Evolutionary conservation across 257 asterid genomes (phyloP), one percentile per base, ranked within the genome.

Genomic region (Datura wrightii): DNA sequence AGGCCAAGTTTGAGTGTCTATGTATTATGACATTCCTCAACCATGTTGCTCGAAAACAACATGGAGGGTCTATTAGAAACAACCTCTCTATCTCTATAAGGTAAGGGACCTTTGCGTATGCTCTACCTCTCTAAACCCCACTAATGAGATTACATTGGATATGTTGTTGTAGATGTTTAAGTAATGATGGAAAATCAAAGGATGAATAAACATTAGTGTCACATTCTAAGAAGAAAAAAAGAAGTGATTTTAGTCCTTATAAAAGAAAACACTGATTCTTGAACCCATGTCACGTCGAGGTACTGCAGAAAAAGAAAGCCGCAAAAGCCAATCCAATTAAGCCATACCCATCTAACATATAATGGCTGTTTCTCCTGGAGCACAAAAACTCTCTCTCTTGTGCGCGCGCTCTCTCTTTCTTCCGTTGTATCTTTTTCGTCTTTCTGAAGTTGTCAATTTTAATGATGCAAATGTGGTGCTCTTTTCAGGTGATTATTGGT

Each of bases 91-190:
- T 19, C n/a, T 14, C 55, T 50, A 3, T 15, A 5, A 50, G 55
- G 3, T 50, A 50, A 15, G 4, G 2, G 2, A 10, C 10, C 0
- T 14, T 14, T 52, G 4, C 0, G 5, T 0, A 24, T 56, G 18
- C 63, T 16, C 31, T 56, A 56, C 31, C 63, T 4, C 18, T 24
- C 50, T 24, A 18, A 24, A 6, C 62, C 63, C 63, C 31, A 24
- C 31, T 24, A 24, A 24, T 24, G 31, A 10, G 10, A 18, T 16
- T 56, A 16, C 10, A 55, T 9, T 16, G 10, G 53, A 3, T 48
- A 9, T 48, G 31, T 18, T 59, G 66, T n/a, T 8, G 36, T 24
- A 59, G 36, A 19, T 4, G n/a, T 59, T 59, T 19, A 59, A 59
- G 14, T 59, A 59, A 59, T 59, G 37, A 59, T 59, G 67, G 36